Percentiles rank a stretch among this genome's conserved stretches.
These are phyloP conservation scores for Rutstroemia sp. DNA, from an alignment of 2,329 filamentous ascomycete genomes.

Conservation along the genomic window DNA sequence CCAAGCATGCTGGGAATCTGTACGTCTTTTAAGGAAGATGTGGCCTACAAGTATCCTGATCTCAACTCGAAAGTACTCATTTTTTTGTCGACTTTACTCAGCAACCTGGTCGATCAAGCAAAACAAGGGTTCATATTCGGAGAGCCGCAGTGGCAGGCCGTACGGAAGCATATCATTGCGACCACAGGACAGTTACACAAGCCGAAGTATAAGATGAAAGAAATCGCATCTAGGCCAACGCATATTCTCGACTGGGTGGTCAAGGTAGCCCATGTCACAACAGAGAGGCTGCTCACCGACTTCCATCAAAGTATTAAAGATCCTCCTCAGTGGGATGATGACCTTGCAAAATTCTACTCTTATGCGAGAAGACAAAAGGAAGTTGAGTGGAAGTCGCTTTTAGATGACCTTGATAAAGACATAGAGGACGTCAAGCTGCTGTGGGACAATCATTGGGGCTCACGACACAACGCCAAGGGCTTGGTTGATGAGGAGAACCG, in stretches of 20 bases:
- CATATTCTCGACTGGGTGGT: conserved; percentile 60
- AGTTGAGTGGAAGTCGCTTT: conserved; percentile 10
- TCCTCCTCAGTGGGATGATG: conserved; percentile 16
- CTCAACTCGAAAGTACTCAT: conserved; percentile 40
- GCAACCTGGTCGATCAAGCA: conserved; percentile 48
- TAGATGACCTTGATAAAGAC: not conserved
- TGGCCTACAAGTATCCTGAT: conserved; percentile 51
- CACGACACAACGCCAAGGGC: not conserved
- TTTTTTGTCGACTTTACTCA: conserved; percentile 44
- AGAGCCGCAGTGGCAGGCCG: conserved; percentile 32
- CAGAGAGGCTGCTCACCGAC: conserved; percentile 26
- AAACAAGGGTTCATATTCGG: conserved; percentile 49
- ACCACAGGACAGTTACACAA: not conserved
- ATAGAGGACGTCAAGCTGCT: not conserved
- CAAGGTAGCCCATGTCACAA: conserved; percentile 42
- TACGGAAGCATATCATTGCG: not conserved
- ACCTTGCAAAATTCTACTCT: conserved; percentile 19
- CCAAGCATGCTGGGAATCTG: conserved; percentile 53
- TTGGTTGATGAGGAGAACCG: conserved; percentile 1
- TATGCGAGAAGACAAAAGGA: conserved; percentile 11
- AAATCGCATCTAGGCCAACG: conserved; percentile 13
- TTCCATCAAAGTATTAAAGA: conserved; percentile 21
- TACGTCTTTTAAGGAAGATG: conserved; percentile 55
- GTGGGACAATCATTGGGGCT: not conserved
- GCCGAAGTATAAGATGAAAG: not conserved